These are phyloP conservation scores for Trichocladium uniseriatum DNA, from an alignment of 495 filamentous ascomycete genomes.

Conservation along the genomic window DNA sequence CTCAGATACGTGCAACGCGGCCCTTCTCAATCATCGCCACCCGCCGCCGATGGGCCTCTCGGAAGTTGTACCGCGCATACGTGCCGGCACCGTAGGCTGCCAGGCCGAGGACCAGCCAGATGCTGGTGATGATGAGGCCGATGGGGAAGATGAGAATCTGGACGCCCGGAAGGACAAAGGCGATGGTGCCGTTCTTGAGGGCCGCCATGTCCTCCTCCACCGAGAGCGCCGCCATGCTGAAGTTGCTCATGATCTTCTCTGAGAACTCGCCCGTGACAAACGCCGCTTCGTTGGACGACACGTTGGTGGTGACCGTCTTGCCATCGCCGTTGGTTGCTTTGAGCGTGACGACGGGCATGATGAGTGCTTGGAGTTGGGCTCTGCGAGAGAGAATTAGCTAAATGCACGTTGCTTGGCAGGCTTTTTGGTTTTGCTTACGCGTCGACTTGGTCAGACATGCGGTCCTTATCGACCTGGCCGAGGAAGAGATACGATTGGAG, in stretches of 20 bases:
- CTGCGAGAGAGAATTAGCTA: conserved; percentile 30
- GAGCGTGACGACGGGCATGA: conserved; percentile 55
- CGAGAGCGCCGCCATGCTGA: conserved; percentile 31
- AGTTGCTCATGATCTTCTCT: conserved; percentile 35
- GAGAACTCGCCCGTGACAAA: conserved; percentile 64
- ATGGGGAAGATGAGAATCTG: conserved; percentile 59
- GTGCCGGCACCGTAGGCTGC: conserved; percentile 53
- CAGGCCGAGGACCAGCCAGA: conserved; percentile 50
- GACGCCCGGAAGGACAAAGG: conserved; percentile 58
- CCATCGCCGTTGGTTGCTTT: conserved; percentile 39
- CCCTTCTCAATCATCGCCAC: conserved; percentile 36
- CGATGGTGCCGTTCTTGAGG: conserved; percentile 33
- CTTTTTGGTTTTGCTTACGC: conserved; percentile 27
- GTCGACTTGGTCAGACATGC: conserved; percentile 30
- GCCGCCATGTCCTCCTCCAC: conserved; percentile 26
- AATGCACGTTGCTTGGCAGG: neutral
- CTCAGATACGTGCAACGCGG: conserved; percentile 28
- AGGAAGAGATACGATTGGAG: conserved; percentile 46
- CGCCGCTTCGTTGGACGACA: conserved; percentile 55
- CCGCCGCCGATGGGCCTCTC: conserved; percentile 50
- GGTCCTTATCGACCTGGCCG: conserved; percentile 41
- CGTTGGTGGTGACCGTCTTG: conserved; percentile 44
- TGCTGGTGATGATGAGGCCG: conserved; percentile 54
- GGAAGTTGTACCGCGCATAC: conserved; percentile 51
- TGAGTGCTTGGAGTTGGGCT: conserved; percentile 45